Base-by-base conservation (phyloP, 1,284 basidiomycete genomes). In the Fistulina hepatica region DNA sequence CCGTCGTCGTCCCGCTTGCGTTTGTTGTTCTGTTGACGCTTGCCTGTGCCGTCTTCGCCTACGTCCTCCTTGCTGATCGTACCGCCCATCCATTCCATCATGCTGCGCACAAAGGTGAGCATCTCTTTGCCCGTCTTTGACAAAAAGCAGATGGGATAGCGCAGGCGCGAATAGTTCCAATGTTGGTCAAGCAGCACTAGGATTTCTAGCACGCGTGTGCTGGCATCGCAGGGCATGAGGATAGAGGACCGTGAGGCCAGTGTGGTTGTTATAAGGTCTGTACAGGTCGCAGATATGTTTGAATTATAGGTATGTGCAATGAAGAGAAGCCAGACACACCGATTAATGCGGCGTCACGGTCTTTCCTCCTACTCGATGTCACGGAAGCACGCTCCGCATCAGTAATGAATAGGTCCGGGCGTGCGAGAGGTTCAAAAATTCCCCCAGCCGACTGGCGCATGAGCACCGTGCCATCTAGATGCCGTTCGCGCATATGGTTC, bases 31-130 rank as follows among this genome's bases (percentile, higher is more conserved):
- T 68, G 61, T 44, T 65, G 64, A 36, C 70, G 65, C 42, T 68
- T 67, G 41, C 65, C 54, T 36, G 60, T 62, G 2, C 72, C 73
- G 19, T 83, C 81, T 52, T 86, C 83, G 7, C 83, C 85, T 0
- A 84, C 79, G 43, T 90, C 85, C 50, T 89, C 83, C 52, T 89
- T 89, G 49, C 80, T 89, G 44, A 95, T 81, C 1, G 88, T 89
- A 6, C 91, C 90, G 11, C 93, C 91, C 51, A 97, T 80, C 93
- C 94, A 98, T 57, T 97, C 95, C 76, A 97, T 94, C 80, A 98
- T 85, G 66, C 89, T 94, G 40, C 92, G 68, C 12, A 95, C 89
- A 51, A 94, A 92, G 2, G 88, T 85, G 25, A 97, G 64, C 78
- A 97, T 94, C 58, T 98, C 94, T 46, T 82, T 78, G 2, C 85